phyloP scores from a whole-genome alignment of 2,329 filamentous ascomycete genomes.

The Ophiocordyceps camponoti-saundersi region DNA sequence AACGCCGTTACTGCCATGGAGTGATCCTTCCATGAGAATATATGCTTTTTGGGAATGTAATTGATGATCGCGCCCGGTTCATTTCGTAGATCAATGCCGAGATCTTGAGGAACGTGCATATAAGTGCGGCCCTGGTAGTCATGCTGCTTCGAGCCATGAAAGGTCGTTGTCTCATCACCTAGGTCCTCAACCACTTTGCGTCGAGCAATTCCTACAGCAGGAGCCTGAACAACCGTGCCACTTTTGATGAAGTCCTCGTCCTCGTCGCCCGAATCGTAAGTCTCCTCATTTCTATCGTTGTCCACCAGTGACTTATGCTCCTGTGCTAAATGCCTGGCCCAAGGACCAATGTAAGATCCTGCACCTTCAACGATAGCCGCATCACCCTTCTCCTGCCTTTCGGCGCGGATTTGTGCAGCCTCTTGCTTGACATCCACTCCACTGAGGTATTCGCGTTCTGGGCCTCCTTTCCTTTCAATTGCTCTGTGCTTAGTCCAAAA shows the following conservation, averaged over 20 bases:
- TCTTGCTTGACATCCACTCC: conserved; percentile 49
- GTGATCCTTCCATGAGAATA: conserved; percentile 79
- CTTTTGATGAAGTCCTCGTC: conserved; percentile 53
- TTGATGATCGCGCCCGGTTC: conserved; percentile 69
- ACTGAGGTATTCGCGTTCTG: conserved; percentile 37
- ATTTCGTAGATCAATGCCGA: conserved; percentile 73
- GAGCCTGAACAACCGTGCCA: conserved; percentile 41
- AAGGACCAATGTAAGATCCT: conserved; percentile 81
- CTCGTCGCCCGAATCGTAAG: conserved; percentile 62
- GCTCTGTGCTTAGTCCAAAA: conserved; percentile 81
- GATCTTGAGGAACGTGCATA: conserved; percentile 89
- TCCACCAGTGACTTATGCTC: conserved; percentile 59
- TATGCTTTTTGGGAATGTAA: conserved; percentile 84
- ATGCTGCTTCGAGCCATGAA: conserved; percentile 67
- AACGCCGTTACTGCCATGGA: conserved; percentile 73
- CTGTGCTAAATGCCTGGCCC: conserved; percentile 65
- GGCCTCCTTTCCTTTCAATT: conserved; percentile 49
- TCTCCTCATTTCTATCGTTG: conserved; percentile 66
- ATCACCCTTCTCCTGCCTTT: conserved; percentile 72
- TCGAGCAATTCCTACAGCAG: conserved; percentile 33
- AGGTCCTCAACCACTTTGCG: conserved; percentile 40
- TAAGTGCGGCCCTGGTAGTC: conserved; percentile 95
- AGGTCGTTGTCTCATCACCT: conserved; percentile 67
- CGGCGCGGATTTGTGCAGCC: conserved; percentile 49
- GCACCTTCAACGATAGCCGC: conserved; percentile 72